phyloP scores from a whole-genome alignment of 257 asterid species.

The Oldenlandia corymbosa region DNA sequence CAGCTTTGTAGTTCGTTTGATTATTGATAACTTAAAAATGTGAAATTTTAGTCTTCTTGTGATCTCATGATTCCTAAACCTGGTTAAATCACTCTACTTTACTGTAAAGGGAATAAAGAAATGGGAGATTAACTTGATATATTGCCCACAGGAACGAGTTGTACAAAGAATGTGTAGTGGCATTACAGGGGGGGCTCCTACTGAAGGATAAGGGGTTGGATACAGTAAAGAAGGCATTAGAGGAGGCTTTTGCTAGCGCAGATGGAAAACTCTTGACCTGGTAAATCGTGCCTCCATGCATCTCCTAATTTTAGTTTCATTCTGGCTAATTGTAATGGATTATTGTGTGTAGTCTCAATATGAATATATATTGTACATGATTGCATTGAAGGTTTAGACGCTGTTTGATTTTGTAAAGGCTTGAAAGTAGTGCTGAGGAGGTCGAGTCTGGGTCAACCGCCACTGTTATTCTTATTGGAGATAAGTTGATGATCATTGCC shows the following conservation, averaged over 20 bases:
- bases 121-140: background rate
- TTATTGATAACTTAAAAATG: background rate
- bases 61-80: background rate
- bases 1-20: background rate
- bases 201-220: conserved; percentile 53
- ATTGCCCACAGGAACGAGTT: conserved; percentile 63
- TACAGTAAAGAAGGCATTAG: conserved; percentile 51
- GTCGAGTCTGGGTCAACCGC: conserved; percentile 93
- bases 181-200: conserved; percentile 63
- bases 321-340: background rate
- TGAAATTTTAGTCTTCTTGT: background rate
- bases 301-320: background rate
- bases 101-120: too few species aligned
- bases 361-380: conserved; percentile 36
- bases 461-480: conserved; percentile 60
- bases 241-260: conserved; percentile 64
- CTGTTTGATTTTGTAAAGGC: conserved; percentile 80
- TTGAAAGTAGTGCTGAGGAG: conserved; percentile 61
- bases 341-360: conserved; percentile 25
- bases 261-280: conserved; percentile 67
- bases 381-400: conserved; percentile 54
- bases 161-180: conserved; percentile 64
- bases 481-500: conserved; percentile 49
- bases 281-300: conserved; percentile 27
- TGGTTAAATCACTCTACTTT: background rate